Percentiles rank a stretch among this genome's conserved stretches.
phyloP scores from a whole-genome alignment of 495 filamentous ascomycete genomes.

The Pyrenula massariospora region DNA sequence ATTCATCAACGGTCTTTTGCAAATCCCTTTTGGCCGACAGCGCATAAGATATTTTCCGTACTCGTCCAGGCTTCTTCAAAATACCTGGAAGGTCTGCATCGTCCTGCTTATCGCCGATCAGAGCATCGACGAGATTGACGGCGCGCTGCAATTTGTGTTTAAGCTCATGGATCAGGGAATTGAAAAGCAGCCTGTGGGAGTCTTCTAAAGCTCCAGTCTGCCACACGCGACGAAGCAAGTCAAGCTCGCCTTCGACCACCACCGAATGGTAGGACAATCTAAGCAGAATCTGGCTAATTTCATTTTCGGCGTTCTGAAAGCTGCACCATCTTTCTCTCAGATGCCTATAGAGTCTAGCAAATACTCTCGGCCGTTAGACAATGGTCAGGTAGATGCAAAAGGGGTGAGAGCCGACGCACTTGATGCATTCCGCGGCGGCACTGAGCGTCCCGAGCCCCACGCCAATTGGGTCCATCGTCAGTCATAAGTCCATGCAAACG shows the following conservation, averaged over 20 bases:
- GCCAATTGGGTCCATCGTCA: neutral
- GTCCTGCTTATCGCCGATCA: neutral
- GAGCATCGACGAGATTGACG: neutral
- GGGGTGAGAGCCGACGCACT: neutral
- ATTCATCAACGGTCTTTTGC: constrained; percentile 11
- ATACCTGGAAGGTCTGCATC: neutral
- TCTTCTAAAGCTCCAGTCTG: neutral
- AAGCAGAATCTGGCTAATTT: neutral
- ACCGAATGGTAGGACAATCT: neutral
- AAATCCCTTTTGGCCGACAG: constrained; percentile 8
- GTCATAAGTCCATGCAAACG: neutral
- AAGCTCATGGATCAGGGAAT: neutral
- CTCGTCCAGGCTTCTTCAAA: neutral
- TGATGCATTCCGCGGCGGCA: neutral
- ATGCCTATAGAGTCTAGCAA: neutral
- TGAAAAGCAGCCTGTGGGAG: neutral
- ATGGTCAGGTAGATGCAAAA: neutral
- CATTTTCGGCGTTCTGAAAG: neutral
- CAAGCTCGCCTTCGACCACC: neutral
- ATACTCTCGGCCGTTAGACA: neutral
- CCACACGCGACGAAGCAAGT: neutral
- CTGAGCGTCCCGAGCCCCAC: neutral
- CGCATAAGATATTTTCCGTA: neutral
- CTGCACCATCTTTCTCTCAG: neutral
- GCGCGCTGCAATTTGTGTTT: neutral